Evolutionary conservation across 2,329 filamentous ascomycete species (phyloP).

Genomic region (Metarhizium humberi): DNA sequence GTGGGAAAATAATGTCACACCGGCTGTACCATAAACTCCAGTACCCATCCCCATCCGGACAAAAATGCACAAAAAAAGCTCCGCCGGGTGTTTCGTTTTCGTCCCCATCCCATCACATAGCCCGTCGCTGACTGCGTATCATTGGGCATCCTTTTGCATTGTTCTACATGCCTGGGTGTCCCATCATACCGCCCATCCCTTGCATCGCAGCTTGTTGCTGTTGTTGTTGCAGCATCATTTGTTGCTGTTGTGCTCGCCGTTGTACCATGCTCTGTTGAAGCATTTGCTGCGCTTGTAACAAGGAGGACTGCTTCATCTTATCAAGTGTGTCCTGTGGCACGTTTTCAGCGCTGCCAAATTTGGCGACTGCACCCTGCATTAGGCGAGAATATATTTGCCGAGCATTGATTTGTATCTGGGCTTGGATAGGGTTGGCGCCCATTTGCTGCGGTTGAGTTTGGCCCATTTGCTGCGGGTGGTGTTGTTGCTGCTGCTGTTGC

Average conservation of each 20-base stretch:
- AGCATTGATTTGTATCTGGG: conserved; percentile 24
- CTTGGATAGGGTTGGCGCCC: conserved; percentile 17
- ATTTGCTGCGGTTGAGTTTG: conserved; percentile 24
- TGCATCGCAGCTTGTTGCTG: conserved; percentile 35
- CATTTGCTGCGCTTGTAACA: conserved; percentile 26
- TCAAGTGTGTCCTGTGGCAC: conserved; percentile 37
- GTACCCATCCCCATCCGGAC: neutral
- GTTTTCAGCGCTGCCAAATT: conserved; percentile 31
- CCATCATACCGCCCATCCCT: conserved; percentile 46
- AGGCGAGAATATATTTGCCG: conserved; percentile 29
- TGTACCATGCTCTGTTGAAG: conserved; percentile 23
- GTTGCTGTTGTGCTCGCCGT: conserved; percentile 21
- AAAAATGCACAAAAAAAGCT: neutral
- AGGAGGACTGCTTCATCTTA: conserved; percentile 33
- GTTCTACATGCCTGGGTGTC: conserved; percentile 36
- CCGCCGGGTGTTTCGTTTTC: conserved; percentile 4
- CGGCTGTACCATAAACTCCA: conserved; percentile 3
- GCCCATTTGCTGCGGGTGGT: conserved; percentile 18
- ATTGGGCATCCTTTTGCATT: neutral
- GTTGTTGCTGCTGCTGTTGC: conserved; percentile 22
- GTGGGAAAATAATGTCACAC: neutral
- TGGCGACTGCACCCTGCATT: conserved; percentile 21
- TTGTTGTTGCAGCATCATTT: conserved; percentile 27
- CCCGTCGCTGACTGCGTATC: neutral
- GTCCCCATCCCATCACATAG: neutral